Percentiles rank a stretch among this genome's conserved stretches.
Evolutionary conservation across 2,329 filamentous ascomycete genomes (phyloP).

Genomic region (Diaporthe sp.): DNA sequence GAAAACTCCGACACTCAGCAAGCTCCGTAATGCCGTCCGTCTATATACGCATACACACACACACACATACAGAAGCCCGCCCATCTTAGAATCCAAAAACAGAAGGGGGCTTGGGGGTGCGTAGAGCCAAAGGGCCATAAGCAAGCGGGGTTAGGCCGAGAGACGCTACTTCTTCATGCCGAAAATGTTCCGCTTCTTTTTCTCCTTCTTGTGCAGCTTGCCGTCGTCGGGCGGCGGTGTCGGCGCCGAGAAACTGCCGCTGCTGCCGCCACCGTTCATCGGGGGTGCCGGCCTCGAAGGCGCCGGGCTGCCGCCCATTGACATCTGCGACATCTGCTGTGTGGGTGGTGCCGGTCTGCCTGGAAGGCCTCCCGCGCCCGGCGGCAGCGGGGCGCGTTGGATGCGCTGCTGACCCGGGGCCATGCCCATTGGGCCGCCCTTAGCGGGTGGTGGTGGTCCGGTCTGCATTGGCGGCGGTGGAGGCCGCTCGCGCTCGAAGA

Average conservation of each 20-base stretch:
- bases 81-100: conserved; percentile 4
- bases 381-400: conserved; percentile 47
- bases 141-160: neutral
- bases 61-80: neutral
- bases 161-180: conserved; percentile 68
- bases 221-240: conserved; percentile 43
- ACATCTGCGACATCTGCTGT: conserved; percentile 69
- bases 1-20: neutral
- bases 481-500: conserved; percentile 81
- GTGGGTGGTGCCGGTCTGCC: conserved; percentile 61
- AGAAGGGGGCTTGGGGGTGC: neutral
- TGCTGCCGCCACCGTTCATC: conserved; percentile 43
- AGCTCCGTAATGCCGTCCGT: neutral
- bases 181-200: conserved; percentile 72
- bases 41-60: neutral
- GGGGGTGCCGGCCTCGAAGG: conserved; percentile 46
- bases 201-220: conserved; percentile 67
- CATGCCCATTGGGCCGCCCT: conserved; percentile 45
- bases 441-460: conserved; percentile 48
- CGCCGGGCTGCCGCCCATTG: conserved; percentile 52
- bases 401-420: conserved; percentile 47
- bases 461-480: conserved; percentile 60
- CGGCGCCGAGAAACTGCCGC: conserved; percentile 45
- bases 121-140: neutral
- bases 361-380: conserved; percentile 51